These are phyloP conservation scores for Solanum lycopersicoides DNA, from an alignment of 257 asterid species.

Conservation along the genomic window DNA sequence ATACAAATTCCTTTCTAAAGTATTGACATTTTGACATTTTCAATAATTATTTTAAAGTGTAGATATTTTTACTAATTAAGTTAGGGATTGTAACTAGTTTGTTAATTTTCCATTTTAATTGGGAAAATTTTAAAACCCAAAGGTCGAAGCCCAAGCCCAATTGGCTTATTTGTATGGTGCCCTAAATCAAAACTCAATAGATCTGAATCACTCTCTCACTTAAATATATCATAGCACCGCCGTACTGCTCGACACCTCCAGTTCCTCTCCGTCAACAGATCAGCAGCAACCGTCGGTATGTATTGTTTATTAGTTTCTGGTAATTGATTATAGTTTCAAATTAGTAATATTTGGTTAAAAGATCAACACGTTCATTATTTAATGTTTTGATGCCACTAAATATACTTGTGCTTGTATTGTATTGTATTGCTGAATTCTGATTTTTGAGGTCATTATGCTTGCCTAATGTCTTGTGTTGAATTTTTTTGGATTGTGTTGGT, in stretches of 20 bases:
- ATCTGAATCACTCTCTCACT: not conserved
- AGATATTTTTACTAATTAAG: too few species aligned
- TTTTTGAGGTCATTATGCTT: not conserved
- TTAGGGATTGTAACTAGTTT: too few species aligned
- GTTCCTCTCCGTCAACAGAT: not conserved
- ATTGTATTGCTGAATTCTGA: not conserved
- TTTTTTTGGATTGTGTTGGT: not conserved
- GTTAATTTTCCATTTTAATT: too few species aligned
- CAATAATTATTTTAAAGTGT: too few species aligned
- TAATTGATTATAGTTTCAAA: not conserved
- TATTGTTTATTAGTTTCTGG: not conserved
- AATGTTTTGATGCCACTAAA: not conserved
- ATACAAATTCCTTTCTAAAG: too few species aligned
- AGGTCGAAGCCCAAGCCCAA: not conserved
- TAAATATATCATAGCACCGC: not conserved
- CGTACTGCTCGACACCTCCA: not conserved
- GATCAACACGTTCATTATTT: not conserved
- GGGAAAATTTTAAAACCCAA: not conserved
- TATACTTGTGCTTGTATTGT: not conserved
- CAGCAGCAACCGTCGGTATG: not conserved
- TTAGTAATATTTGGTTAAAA: not conserved
- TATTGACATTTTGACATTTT: too few species aligned
- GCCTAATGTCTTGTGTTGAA: not conserved
- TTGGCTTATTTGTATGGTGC: not conserved
- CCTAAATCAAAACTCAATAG: not conserved